Base-by-base conservation (phyloP, 179 eudicot genomes). In the Beta macrorhiza region DNA sequence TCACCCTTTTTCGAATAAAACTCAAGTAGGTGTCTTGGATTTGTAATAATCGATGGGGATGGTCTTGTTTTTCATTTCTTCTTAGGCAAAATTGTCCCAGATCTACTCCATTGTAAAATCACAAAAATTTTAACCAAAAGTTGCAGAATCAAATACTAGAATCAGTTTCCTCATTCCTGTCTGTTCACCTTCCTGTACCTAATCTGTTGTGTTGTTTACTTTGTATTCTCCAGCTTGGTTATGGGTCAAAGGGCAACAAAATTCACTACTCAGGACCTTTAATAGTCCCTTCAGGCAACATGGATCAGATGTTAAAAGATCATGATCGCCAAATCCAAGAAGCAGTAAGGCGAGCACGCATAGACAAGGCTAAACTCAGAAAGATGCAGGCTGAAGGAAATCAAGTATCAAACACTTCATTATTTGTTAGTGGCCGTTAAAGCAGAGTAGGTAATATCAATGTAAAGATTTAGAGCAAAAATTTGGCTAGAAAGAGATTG, bases 231-330 rank as follows among this genome's bases (percentile, higher is more conserved):
- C 90, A 97, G 99, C 83, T 90, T 78, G 97, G 98, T 64, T 90
- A 88, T 57, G 97, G 97, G 20, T 89, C 93, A 37, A 92, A 90
- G 87, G 93, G 97, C 49, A 93, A 85, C 82, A 94, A 92, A 79
- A 93, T 97, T 22, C 97, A 92, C 85, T 94, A 93, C 91, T 97
- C 99, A 17, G 97, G 99, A 22, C 99, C 99, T 19, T 85, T 97
- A 42, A 83, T 92, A 51, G 95, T 83, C 62, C 98, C 99, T 42
- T 89, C 97, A 22, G 87, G 91, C 79, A 97, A 97, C 80, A 86
- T 90, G 86, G 98, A 94, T 75, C 94, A 93, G 88, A 84, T 93
- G 90, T 75, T 93, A 84, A 97, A 91, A 84, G 99, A 97, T 80
- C 98, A 97, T 51, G 99, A 93, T 83, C 95, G 93, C 79, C 95